phyloP scores from a whole-genome alignment of 306 rosid species.

The Citrullus colocynthis region DNA sequence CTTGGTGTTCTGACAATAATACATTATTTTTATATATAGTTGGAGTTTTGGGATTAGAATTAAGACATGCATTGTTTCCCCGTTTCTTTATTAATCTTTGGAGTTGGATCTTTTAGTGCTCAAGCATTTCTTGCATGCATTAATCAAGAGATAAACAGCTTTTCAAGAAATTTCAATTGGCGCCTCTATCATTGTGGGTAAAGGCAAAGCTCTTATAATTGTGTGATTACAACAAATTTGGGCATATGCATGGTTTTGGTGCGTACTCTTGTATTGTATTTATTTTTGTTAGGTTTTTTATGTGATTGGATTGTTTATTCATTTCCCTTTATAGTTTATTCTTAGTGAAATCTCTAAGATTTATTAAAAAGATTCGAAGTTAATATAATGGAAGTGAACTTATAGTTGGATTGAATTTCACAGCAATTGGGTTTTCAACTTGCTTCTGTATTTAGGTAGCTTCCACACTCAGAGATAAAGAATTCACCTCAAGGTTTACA shows the following conservation, averaged over 20 bases:
- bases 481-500: background rate
- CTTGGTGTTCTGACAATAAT: background rate
- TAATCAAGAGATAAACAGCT: background rate
- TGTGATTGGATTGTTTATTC: background rate
- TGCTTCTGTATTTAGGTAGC: background rate
- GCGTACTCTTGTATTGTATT: background rate
- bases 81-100: background rate
- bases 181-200: background rate
- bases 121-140: background rate
- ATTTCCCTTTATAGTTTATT: background rate
- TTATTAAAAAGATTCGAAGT: background rate
- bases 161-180: background rate
- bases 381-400: background rate
- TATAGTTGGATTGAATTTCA: background rate
- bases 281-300: background rate
- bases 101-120: background rate
- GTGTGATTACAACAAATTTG: background rate
- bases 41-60: background rate
- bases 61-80: background rate
- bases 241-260: background rate
- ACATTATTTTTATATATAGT: background rate
- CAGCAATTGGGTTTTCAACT: background rate
- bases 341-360: background rate
- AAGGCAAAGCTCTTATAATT: background rate
- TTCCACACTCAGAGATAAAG: background rate